Percentiles rank a stretch among this genome's conserved stretches.
Evolutionary conservation across 1,284 basidiomycete species (phyloP).

Genomic region (Ustilago lituana): DNA sequence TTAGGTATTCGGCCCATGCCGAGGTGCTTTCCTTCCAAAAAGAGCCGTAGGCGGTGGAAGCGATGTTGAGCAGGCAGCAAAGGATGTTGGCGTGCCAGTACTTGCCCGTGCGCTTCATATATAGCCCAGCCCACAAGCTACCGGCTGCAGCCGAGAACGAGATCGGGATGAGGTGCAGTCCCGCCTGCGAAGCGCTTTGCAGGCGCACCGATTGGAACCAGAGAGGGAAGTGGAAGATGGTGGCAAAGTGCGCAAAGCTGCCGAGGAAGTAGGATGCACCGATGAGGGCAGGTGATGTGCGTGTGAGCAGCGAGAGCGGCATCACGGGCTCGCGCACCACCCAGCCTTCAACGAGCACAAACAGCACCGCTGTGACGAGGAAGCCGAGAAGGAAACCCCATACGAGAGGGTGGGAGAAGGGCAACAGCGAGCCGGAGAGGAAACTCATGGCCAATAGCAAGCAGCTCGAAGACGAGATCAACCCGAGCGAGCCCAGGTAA

Average conservation of each 20-base stretch:
- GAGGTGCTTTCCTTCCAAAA: conserved; percentile 71
- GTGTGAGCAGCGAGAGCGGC: conserved; percentile 29
- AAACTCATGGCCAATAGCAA: conserved; percentile 65
- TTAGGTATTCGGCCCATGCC: conserved; percentile 74
- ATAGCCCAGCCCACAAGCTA: conserved; percentile 80
- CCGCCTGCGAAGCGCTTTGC: conserved; percentile 76
- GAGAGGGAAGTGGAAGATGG: conserved; percentile 77
- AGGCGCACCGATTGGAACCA: conserved; percentile 86
- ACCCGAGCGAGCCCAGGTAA: conserved; percentile 64
- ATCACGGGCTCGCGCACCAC: conserved; percentile 68
- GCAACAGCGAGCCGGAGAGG: conserved; percentile 57
- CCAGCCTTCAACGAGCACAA: conserved; percentile 70
- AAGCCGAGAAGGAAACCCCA: conserved; percentile 51
- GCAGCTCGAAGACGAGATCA: conserved; percentile 64
- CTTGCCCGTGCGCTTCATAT: conserved; percentile 81
- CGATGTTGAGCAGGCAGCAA: conserved; percentile 68
- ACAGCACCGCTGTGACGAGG: conserved; percentile 71
- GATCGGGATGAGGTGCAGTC: conserved; percentile 81
- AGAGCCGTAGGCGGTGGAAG: conserved; percentile 16
- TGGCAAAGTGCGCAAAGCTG: conserved; percentile 32
- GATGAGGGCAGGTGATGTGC: conserved; percentile 27
- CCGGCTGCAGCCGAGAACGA: conserved; percentile 78
- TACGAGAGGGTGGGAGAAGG: conserved; percentile 52
- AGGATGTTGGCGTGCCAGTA: conserved; percentile 78
- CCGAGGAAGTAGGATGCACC: conserved; percentile 39